Evolutionary conservation across 106 monocot species (phyloP), one percentile per base, ranked within the genome.

Genomic region (Alisma plantagoaquatica): DNA sequence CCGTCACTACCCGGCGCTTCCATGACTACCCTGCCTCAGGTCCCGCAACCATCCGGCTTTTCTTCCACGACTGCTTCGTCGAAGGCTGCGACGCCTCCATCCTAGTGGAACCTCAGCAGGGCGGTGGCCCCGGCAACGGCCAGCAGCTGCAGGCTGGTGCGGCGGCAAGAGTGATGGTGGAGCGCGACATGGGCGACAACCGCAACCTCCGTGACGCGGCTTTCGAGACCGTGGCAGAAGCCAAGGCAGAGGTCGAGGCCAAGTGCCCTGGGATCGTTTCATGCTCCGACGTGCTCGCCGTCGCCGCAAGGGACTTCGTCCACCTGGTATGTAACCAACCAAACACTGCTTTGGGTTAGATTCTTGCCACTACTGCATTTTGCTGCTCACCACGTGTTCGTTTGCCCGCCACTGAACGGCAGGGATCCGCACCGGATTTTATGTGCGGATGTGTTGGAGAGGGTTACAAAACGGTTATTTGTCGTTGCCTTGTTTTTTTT

Each of bases 41-140:
- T 31, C 78, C 92, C 23, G 86, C 82, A 73, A 86, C 82, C 57
- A 76, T 92, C 21, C 92, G 86, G 54, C 86, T 92, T 67, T 82
- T 92, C 76, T 86, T 79, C 70, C 92, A 86, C 22, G 92, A 92
- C 54, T 92, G 92, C 65, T 92, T 92, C 49, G 92, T 92, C 26
- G 84, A 85, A 82, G 92, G 91, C 9, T 92, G 92, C 32, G 92
- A 92, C 48, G 92, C 68, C 11, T 86, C 92, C 5, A 66, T 92
- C 41, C 51, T 92, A 56, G 63, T 92, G 3, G 44, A 65, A 1
- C 70, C 85, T 27, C 66, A 47, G 1, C 21, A 56, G 25, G 53
- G 47, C 15, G n/a, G n/a, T n/a, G n/a, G n/a, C n/a, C n/a, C n/a
- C n/a, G n/a, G n/a, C n/a, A n/a, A n/a, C n/a, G n/a, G n/a, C n/a